A percentile compares a stretch with the other conserved stretches of the same genome.
Evolutionary conservation across 441 rosid species (phyloP).

Genomic region (Mallotus repandus): DNA sequence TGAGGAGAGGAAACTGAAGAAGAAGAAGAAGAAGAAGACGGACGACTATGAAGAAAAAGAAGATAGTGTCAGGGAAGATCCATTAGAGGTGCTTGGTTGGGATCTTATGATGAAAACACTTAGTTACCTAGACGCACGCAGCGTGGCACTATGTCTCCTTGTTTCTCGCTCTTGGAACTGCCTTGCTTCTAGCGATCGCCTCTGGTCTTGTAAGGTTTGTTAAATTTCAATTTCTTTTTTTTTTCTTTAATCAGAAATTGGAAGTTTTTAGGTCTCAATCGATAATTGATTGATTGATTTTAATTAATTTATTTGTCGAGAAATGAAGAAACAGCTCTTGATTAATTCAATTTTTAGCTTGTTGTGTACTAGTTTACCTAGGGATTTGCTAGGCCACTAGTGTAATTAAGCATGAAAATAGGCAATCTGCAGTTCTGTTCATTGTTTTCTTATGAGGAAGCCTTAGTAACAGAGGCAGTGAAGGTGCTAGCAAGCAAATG

Average conservation of each 20-base stretch:
- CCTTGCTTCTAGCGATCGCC: constrained; percentile 48
- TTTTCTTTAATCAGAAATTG: not conserved
- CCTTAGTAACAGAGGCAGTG: too few relatives aligned
- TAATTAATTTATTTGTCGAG: too few relatives aligned
- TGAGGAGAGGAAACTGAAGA: constrained; percentile 6
- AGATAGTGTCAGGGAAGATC: constrained; percentile 27
- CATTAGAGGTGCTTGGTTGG: constrained; percentile 50
- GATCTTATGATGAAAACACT: constrained; percentile 58
- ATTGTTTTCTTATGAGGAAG: too few relatives aligned
- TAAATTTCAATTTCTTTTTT: not conserved
- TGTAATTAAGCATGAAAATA: too few relatives aligned
- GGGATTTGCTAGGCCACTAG: too few relatives aligned
- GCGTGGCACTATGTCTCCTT: constrained; percentile 53
- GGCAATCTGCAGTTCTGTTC: too few relatives aligned
- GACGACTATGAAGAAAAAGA: not conserved
- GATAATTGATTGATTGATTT: too few relatives aligned
- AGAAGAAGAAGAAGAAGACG: not conserved
- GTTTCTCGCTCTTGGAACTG: constrained; percentile 52
- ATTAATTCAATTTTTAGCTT: too few relatives aligned
- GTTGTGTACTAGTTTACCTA: too few relatives aligned
- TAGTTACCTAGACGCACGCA: constrained; percentile 58
- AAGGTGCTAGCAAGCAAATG: too few relatives aligned
- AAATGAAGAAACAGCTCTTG: too few relatives aligned
- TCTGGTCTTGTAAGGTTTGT: constrained; percentile 49
- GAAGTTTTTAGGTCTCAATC: not conserved